These are phyloP conservation scores for Rutidosis leptorrhynchoides DNA, from an alignment of 129 eudicot species.

Conservation along the genomic window DNA sequence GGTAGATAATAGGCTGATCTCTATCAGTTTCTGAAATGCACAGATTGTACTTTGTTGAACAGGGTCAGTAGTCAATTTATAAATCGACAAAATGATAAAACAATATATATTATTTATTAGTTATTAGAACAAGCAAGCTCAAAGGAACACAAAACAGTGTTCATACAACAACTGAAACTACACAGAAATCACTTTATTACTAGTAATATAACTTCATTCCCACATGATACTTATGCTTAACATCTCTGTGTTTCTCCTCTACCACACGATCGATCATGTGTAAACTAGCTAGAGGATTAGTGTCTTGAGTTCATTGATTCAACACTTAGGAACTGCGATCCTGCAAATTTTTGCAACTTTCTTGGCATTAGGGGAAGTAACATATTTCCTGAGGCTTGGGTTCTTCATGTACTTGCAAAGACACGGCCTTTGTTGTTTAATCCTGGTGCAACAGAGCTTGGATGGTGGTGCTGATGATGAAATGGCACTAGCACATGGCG, in stretches of 20 bases:
- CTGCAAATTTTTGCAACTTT: slow-evolving; percentile 41
- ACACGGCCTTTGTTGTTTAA: slow-evolving; percentile 45
- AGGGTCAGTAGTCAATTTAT: background rate
- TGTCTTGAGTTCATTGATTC: background rate
- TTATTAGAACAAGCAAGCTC: background rate
- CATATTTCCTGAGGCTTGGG: slow-evolving; percentile 33
- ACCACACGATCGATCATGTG: slow-evolving; percentile 12
- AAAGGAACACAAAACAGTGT: background rate
- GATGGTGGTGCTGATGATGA: slow-evolving; percentile 26
- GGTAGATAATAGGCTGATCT: too few relatives aligned
- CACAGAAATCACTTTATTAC: slow-evolving; percentile 18
- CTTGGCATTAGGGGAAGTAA: slow-evolving; percentile 39
- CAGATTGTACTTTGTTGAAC: background rate
- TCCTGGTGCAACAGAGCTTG: slow-evolving; percentile 35
- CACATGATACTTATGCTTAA: background rate
- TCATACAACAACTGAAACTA: slow-evolving; percentile 4
- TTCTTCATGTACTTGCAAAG: slow-evolving; percentile 45
- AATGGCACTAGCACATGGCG: slow-evolving; percentile 39
- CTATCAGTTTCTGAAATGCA: background rate
- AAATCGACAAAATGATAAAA: background rate
- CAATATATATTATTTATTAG: background rate
- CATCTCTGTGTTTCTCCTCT: slow-evolving; percentile 1
- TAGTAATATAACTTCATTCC: slow-evolving; percentile 12
- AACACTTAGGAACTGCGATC: slow-evolving; percentile 45
- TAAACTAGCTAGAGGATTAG: background rate